These are phyloP conservation scores for Neofusicoccum umdonicola DNA, from an alignment of 2,329 filamentous ascomycete species.

Conservation along the genomic window DNA sequence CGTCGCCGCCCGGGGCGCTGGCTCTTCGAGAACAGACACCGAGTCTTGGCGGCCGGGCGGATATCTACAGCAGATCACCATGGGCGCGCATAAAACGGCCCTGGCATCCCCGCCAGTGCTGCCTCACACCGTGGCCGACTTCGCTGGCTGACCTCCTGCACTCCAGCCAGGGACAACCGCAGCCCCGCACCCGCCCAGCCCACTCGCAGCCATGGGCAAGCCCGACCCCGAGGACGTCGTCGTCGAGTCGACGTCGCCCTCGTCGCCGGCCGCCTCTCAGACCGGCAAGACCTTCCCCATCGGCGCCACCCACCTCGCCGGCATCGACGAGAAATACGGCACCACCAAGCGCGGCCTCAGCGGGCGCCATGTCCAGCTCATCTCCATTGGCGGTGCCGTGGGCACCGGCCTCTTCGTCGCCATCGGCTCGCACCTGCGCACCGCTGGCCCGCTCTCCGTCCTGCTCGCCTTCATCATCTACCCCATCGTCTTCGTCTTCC, in stretches of 20 bases:
- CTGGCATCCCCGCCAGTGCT: background rate
- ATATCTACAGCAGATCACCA: background rate
- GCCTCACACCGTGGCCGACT: too few species aligned
- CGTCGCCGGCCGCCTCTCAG: background rate
- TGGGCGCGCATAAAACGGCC: background rate
- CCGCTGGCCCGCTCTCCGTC: slow-evolving; percentile 26
- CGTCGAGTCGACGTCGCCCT: background rate
- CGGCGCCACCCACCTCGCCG: background rate
- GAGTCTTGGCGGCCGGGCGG: background rate
- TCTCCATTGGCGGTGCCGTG: slow-evolving; percentile 9
- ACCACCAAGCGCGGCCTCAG: slow-evolving; percentile 9
- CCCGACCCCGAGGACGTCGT: slow-evolving; percentile 8
- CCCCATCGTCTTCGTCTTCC: slow-evolving; percentile 23
- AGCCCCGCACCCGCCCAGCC: too few species aligned
- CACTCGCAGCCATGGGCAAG: background rate
- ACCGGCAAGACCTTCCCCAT: background rate
- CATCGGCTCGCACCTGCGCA: slow-evolving; percentile 2
- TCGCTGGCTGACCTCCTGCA: background rate
- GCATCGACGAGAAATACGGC: slow-evolving; percentile 12
- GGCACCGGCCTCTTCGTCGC: slow-evolving; percentile 15
- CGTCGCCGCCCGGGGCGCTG: background rate
- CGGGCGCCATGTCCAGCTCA: slow-evolving; percentile 13
- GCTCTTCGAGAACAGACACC: background rate
- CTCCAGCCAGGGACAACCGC: too few species aligned
- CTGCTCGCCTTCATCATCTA: slow-evolving; percentile 24